phyloP scores from a whole-genome alignment of 2,329 filamentous ascomycete genomes.

The Fusarium buxicola region DNA sequence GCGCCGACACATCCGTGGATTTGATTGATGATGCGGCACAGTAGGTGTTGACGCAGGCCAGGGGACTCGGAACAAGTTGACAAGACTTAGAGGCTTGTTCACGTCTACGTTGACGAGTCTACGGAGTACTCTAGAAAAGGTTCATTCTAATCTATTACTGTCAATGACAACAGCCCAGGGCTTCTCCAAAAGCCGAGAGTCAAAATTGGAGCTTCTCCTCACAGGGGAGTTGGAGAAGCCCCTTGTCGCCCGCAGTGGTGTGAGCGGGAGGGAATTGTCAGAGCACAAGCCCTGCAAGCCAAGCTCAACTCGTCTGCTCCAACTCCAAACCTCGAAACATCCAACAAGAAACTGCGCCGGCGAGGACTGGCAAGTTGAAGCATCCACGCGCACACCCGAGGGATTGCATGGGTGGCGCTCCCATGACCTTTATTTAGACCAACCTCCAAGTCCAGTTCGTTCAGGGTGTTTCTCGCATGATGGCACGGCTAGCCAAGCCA shows the following conservation, averaged over 20 bases:
- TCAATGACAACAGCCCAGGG: slow-evolving; percentile 29
- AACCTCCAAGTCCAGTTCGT: slow-evolving; percentile 3
- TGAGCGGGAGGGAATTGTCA: slow-evolving; percentile 1
- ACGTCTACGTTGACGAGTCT: background rate
- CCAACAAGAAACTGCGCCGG: slow-evolving; percentile 5
- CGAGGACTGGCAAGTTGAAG: background rate
- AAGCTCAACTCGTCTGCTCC: slow-evolving; percentile 7
- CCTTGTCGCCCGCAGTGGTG: slow-evolving; percentile 3
- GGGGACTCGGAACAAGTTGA: background rate
- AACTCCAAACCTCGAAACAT: slow-evolving; percentile 4
- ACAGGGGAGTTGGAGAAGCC: slow-evolving; percentile 38
- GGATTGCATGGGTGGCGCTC: slow-evolving; percentile 26
- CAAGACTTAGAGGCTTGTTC: background rate
- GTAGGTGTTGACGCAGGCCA: background rate
- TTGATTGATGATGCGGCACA: slow-evolving; percentile 8
- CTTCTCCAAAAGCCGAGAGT: slow-evolving; percentile 31
- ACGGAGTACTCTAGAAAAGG: slow-evolving; percentile 2
- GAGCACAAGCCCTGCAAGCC: slow-evolving; percentile 1
- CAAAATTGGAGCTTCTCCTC: slow-evolving; percentile 32
- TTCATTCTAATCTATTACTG: no score
- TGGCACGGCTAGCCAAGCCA: slow-evolving; percentile 23
- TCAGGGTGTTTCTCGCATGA: slow-evolving; percentile 17
- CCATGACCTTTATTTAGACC: background rate
- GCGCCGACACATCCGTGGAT: slow-evolving; percentile 28
- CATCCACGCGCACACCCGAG: slow-evolving; percentile 25